Percentiles rank a stretch among this genome's conserved stretches.
Conservation (phyloP, 2,329 filamentous ascomycete genomes). For the Pseudocercospora crystallina region DNA sequence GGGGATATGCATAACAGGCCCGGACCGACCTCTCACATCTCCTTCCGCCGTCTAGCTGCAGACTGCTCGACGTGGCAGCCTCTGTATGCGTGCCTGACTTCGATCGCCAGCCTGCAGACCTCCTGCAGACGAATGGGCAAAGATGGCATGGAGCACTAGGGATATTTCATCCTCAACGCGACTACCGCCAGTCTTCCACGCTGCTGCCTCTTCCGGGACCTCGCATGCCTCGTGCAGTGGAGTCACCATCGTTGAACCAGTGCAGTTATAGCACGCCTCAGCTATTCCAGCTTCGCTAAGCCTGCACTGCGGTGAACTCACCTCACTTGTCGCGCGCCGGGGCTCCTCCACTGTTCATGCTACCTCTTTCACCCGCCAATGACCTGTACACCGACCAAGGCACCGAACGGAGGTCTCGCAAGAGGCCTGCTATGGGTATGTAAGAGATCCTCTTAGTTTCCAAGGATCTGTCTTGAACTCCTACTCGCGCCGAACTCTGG, state of each 20-base stretch:
- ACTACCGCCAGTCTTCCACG: slow-evolving; percentile 10
- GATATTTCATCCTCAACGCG: slow-evolving; percentile 10
- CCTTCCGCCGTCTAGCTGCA: slow-evolving; percentile 24
- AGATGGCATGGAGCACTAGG: slow-evolving; percentile 18
- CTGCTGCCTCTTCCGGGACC: no score
- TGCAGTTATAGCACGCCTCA: slow-evolving; percentile 24
- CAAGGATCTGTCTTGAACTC: slow-evolving; percentile 2
- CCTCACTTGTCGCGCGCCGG: slow-evolving; percentile 4
- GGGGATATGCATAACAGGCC: slow-evolving; percentile 10
- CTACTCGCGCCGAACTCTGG: slow-evolving; percentile 1
- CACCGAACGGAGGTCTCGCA: slow-evolving; percentile 9
- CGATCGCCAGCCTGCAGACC: slow-evolving; percentile 15
- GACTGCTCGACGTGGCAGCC: slow-evolving; percentile 31
- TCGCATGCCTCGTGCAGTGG: slow-evolving; percentile 4
- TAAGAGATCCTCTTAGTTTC: slow-evolving; percentile 5
- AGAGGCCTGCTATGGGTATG: slow-evolving; percentile 5
- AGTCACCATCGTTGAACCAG: slow-evolving; percentile 18
- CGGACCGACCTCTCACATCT: slow-evolving; percentile 25
- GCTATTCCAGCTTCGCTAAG: slow-evolving; percentile 14
- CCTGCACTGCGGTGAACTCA: slow-evolving; percentile 3
- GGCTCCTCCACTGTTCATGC: no score
- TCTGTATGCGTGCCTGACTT: slow-evolving; percentile 26
- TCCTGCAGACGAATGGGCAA: slow-evolving; percentile 20
- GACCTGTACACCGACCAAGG: slow-evolving; percentile 20
- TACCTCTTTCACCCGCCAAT: slow-evolving; percentile 18